Base-by-base conservation (phyloP, 2,329 filamentous ascomycete genomes). In the Phyllosticta paracitricarpa region DNA sequence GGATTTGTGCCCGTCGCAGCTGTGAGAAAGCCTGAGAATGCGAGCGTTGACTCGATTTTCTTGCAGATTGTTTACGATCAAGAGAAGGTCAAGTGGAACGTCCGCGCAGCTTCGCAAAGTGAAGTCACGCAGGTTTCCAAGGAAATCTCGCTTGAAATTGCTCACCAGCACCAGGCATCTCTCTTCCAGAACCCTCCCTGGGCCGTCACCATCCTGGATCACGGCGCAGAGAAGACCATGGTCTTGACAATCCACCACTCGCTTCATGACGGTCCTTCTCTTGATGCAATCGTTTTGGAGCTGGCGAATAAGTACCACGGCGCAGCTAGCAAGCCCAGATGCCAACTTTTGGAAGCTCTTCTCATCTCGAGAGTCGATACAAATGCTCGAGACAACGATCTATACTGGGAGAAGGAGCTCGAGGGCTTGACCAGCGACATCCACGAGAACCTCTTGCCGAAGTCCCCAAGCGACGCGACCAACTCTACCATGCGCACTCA, bases 161-260 rank as follows among this genome's bases (percentile, higher is more conserved):
- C 59, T 8, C 59, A 54, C 17, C 48, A 52, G 7, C 69, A 67
- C 57, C 72, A 72, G 55, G 63, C 61, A 6, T 63, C 59, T n/a
- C 68, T 70, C 22, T 74, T 72, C 63, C 61, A 60, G 8, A 61
- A 65, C n/a, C 70, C 72, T 1, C 74, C 71, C 5, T 75, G 73
- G 73, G 71, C 72, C 5, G 68, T 76, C 8, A 71, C 74, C 3
- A 64, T 76, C 19, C 67, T 70, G 5, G 64, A 70, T 10, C 65
- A 66, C 8, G 66, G 67, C 1, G 52, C 58, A 25, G 67, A 66
- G 8, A 58, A 57, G 19, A 57, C 66, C 5, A 71, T 77, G 71
- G 69, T 77, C 57, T 54, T 77, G 17, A 75, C 69, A 3, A 67
- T 74, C 12, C 72, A 74, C 40, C 72, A 74, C 63, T 67, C 71